phyloP scores from a whole-genome alignment of 2,329 filamentous ascomycete genomes.

The Xylaria sp. region DNA sequence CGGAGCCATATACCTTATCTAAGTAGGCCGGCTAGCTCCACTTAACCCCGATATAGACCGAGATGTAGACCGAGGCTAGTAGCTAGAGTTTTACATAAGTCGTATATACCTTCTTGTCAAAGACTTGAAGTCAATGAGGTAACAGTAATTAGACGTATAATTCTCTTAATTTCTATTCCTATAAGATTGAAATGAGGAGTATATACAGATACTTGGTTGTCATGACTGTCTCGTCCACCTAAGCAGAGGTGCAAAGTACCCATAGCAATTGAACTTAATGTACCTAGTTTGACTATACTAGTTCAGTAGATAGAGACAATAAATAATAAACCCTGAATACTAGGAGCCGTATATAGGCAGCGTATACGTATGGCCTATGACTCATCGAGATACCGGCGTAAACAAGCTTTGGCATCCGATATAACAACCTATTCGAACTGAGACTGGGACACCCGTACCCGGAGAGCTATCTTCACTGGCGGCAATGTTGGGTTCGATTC shows the following conservation, averaged over 20 bases:
- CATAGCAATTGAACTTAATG: background rate
- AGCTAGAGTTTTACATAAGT: background rate
- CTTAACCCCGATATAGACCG: slow-evolving; percentile 17
- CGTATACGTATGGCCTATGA: too few relatives aligned
- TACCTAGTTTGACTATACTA: too few relatives aligned
- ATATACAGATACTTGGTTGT: background rate
- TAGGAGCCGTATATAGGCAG: too few relatives aligned
- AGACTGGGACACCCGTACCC: too few relatives aligned
- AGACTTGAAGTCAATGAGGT: background rate
- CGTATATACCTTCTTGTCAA: background rate
- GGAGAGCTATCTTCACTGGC: too few relatives aligned
- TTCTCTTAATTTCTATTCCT: too few relatives aligned
- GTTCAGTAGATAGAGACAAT: too few relatives aligned
- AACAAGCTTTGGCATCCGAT: too few relatives aligned
- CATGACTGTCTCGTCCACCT: background rate
- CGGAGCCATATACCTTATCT: slow-evolving; percentile 5
- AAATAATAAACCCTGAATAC: background rate
- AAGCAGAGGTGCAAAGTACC: background rate
- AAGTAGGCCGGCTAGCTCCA: background rate
- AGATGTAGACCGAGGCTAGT: background rate
- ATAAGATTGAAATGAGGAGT: background rate
- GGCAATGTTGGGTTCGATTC: too few relatives aligned
- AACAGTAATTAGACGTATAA: background rate
- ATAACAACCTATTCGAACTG: too few relatives aligned
- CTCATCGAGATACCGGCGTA: too few relatives aligned